phyloP scores from a whole-genome alignment of 2,329 filamentous ascomycete genomes.

The Fusarium sp. region DNA sequence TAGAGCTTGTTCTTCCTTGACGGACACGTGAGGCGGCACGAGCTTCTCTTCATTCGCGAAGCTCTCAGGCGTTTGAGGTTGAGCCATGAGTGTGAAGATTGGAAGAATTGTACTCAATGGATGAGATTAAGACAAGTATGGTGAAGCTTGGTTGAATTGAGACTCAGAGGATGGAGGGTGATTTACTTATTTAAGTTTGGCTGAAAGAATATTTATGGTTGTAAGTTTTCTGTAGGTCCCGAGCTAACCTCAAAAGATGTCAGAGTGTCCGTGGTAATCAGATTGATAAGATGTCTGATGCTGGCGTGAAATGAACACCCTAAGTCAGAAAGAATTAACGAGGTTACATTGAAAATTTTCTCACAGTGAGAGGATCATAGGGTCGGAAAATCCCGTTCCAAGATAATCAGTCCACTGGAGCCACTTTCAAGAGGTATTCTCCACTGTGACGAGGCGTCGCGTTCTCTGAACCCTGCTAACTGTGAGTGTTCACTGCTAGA shows the following conservation, averaged over 20 bases:
- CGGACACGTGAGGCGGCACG: not conserved
- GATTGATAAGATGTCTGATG: not conserved
- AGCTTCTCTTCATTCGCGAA: not conserved
- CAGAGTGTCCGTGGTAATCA: not conserved
- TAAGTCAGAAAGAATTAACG: not conserved
- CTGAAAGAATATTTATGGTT: not conserved
- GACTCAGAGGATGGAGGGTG: not conserved
- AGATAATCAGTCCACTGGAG: accelerated
- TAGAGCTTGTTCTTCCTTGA: not conserved
- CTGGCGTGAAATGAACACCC: accelerated
- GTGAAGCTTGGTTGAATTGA: no score
- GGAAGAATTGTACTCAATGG: not conserved
- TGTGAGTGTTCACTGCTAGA: accelerated
- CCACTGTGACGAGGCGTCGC: not conserved
- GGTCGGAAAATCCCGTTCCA: no score
- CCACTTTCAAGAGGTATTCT: not conserved
- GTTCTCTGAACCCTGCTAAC: no score
- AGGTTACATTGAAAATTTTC: not conserved
- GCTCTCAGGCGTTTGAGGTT: not conserved
- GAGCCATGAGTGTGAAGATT: not conserved
- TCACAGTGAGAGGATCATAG: not conserved
- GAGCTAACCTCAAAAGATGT: not conserved
- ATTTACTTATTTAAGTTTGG: not conserved
- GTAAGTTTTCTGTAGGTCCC: not conserved
- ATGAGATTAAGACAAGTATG: no score